Base-by-base conservation (phyloP, 179 eudicot species). In the Actinidia chinensis region DNA sequence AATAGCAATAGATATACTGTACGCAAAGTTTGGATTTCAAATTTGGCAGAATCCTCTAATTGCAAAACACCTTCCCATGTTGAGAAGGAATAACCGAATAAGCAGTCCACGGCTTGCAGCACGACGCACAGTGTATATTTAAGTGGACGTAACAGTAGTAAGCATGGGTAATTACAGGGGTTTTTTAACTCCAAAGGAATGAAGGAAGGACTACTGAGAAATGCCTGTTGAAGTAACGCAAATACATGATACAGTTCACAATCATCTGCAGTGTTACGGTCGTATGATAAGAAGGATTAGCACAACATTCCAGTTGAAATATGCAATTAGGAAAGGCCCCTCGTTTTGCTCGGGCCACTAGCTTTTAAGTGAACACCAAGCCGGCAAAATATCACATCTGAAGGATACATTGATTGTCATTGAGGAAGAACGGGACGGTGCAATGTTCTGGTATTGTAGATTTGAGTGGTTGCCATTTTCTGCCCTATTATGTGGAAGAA, bases 371-470 rank as follows among this genome's bases (percentile, higher is more conserved):
- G n/a, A n/a, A n/a, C n/a, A n/a, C n/a, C n/a, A n/a, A n/a, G n/a
- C n/a, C 11, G 4, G 60, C 42, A 51, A 20, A 42, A 13, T 40
- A 67, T 20, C 7, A 15, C 73, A 12, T 40, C 43, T 54, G 74
- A 77, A 54, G 54, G 2, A 20, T 9, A 4, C 12, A n/a, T n/a
- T n/a, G 8, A 10, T 25, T 36, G 47, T 79, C 65, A 77, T 69
- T 86, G 87, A 82, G 97, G 97, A 84, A 92, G 90, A 78, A 91
- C 90, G 7, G 98, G 98, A 51, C n/a, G 95, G 88, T 0, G 89
- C 86, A 60, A 92, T 90, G 87, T 85, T 10, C 98, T 88, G 58
- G 98, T 94, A 52, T 94, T 94, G 76, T 92, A 94, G 98, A 94
- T 56, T 72, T 78, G 82, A 94, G 69, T 94, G 97, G 79, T 85